Conservation (phyloP, 2,329 filamentous ascomycete genomes). For the Calonectria fujianensis region DNA sequence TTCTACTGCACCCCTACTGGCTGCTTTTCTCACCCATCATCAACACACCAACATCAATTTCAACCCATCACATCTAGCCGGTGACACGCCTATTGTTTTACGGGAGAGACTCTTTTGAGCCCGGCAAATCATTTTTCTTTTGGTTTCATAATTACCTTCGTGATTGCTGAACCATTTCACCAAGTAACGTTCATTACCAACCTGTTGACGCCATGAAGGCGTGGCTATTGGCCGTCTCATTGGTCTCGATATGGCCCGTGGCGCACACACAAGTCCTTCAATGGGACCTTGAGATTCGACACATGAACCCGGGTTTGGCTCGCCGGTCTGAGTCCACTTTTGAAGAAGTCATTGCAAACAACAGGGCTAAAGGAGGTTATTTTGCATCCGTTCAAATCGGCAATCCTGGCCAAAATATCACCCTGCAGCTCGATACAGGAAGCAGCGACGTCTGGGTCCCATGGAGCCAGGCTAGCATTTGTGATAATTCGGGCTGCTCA, state of each 20-base stretch:
- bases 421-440: constrained; percentile 78
- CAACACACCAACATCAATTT: constrained; percentile 18
- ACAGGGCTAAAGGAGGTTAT: constrained; percentile 68
- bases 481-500: constrained; percentile 62
- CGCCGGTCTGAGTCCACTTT: constrained; percentile 64
- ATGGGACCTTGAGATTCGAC: constrained; percentile 68
- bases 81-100: constrained; percentile 31
- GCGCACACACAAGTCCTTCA: constrained; percentile 63
- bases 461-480: constrained; percentile 61
- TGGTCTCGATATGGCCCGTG: constrained; percentile 51
- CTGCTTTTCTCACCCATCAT: constrained; percentile 22
- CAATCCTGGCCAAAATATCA: constrained; percentile 73
- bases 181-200: constrained; percentile 12
- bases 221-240: constrained; percentile 45
- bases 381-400: constrained; percentile 75
- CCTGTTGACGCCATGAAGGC: constrained; percentile 51
- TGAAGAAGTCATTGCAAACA: constrained; percentile 67
- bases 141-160: background rate
- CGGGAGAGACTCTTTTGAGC: constrained; percentile 23
- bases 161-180: constrained; percentile 6
- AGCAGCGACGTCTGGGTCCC: constrained; percentile 80
- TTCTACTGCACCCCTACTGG: background rate
- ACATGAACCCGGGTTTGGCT: constrained; percentile 55
- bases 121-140: background rate
- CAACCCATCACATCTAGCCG: constrained; percentile 7